Evolutionary conservation across 2,329 filamentous ascomycete species (phyloP).

Genomic region (Gaeumannomyces tritici): DNA sequence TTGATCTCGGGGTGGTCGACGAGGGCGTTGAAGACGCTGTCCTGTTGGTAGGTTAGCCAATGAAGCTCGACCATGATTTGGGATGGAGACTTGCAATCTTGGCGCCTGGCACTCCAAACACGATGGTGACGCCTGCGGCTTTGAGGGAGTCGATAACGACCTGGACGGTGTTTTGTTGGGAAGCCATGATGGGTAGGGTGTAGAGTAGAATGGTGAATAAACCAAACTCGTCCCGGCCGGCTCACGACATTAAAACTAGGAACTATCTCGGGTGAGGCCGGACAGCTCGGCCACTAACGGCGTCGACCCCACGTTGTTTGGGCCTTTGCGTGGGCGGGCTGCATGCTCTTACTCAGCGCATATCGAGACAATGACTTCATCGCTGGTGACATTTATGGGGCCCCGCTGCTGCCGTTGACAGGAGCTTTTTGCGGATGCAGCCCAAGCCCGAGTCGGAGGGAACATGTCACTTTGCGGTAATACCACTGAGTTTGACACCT

Average conservation of each 20-base stretch:
- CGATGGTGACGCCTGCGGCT: constrained; percentile 30
- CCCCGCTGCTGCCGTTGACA: too few species aligned
- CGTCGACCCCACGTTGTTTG: too few species aligned
- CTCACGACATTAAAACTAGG: neutral
- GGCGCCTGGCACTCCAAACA: constrained; percentile 37
- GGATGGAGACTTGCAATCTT: constrained; percentile 26
- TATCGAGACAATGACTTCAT: neutral
- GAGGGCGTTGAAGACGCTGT: constrained; percentile 35
- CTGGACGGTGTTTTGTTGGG: constrained; percentile 15
- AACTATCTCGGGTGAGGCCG: neutral
- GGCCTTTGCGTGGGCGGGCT: too few species aligned
- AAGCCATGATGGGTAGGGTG: neutral
- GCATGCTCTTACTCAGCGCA: neutral
- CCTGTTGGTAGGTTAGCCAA: constrained; percentile 7
- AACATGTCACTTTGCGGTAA: too few species aligned
- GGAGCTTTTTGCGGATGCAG: too few species aligned
- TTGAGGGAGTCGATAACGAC: constrained; percentile 19
- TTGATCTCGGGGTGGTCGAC: constrained; percentile 34
- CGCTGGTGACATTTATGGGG: too few species aligned
- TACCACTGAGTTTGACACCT: too few species aligned
- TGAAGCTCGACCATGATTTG: too few species aligned
- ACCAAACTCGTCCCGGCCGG: too few species aligned
- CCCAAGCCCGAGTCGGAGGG: too few species aligned
- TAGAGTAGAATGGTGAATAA: too few species aligned
- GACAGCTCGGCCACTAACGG: too few species aligned